Percentiles rank a stretch among this genome's conserved stretches.
phyloP scores from a whole-genome alignment of 2,329 filamentous ascomycete genomes.

The Clarireedia monteithiana region DNA sequence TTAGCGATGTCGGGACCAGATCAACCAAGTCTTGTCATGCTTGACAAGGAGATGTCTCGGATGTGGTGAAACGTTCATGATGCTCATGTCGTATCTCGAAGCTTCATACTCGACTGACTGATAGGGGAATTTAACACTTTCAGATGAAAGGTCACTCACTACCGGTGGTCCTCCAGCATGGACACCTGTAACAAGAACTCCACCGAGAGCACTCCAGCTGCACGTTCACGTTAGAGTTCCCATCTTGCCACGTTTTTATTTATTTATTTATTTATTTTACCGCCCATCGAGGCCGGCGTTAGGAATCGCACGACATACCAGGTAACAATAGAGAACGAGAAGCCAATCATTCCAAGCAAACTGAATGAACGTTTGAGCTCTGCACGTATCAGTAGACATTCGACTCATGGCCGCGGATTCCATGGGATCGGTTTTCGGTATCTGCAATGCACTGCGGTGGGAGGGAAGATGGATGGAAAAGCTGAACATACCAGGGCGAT shows the following conservation, averaged over 20 bases:
- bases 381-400: conserved; percentile 18
- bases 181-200: conserved; percentile 48
- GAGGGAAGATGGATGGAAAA: neutral
- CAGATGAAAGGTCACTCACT: conserved; percentile 8
- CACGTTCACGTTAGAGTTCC: conserved; percentile 12
- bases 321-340: conserved; percentile 51
- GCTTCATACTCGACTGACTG: conserved; percentile 4
- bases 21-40: conserved; percentile 4
- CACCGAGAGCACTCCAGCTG: conserved; percentile 48
- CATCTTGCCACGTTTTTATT: conserved; percentile 10
- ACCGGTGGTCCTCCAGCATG: conserved; percentile 48
- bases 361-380: conserved; percentile 50
- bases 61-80: conserved; percentile 7
- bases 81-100: neutral
- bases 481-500: conserved; percentile 18
- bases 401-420: neutral
- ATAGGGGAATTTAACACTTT: conserved; percentile 7
- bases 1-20: neutral
- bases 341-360: conserved; percentile 49
- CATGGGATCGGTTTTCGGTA: neutral
- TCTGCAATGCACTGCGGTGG: neutral
- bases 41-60: conserved; percentile 8
- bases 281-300: conserved; percentile 6
- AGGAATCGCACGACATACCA: conserved; percentile 29
- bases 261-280: neutral